These are phyloP conservation scores for Claviceps digitariae DNA, from an alignment of 2,329 filamentous ascomycete species.

Conservation along the genomic window DNA sequence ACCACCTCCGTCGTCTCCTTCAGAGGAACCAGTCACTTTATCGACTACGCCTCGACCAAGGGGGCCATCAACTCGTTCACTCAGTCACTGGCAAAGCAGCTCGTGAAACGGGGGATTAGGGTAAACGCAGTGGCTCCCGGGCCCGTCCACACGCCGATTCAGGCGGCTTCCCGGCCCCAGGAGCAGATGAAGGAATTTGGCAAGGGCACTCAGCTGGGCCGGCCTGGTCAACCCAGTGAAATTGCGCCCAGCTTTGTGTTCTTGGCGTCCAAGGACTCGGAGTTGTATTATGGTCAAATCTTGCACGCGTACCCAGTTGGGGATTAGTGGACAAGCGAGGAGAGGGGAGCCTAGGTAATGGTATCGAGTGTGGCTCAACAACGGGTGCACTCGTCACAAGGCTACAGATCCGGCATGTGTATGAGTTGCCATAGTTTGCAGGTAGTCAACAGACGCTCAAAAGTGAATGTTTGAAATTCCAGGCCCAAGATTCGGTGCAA, in stretches of 20 bases:
- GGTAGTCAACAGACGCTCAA: too few relatives aligned
- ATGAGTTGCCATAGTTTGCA: too few relatives aligned
- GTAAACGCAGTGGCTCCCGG: constrained; percentile 34
- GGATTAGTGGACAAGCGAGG: constrained; percentile 13
- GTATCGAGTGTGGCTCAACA: too few relatives aligned
- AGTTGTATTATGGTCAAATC: constrained; percentile 25
- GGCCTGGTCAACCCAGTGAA: constrained; percentile 27
- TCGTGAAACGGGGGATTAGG: constrained; percentile 42
- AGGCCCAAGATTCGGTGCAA: too few relatives aligned
- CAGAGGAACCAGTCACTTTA: constrained; percentile 33
- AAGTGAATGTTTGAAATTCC: too few relatives aligned
- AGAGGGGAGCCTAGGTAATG: too few relatives aligned
- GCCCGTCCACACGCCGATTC: constrained; percentile 30
- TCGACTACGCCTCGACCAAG: constrained; percentile 45
- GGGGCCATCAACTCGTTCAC: constrained; percentile 45
- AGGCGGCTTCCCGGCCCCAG: constrained; percentile 27
- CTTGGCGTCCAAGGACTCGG: constrained; percentile 25
- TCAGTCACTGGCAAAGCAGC: constrained; percentile 34
- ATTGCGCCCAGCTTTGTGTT: constrained; percentile 15
- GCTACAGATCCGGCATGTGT: too few relatives aligned
- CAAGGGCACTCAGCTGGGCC: constrained; percentile 20
- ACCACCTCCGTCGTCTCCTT: constrained; percentile 40
- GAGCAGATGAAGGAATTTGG: constrained; percentile 33
- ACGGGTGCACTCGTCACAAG: too few relatives aligned
- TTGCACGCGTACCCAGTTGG: constrained; percentile 27